Evolutionary conservation across 768 basidiomycete genomes (phyloP).

Genomic region (Terana coerulea): DNA sequence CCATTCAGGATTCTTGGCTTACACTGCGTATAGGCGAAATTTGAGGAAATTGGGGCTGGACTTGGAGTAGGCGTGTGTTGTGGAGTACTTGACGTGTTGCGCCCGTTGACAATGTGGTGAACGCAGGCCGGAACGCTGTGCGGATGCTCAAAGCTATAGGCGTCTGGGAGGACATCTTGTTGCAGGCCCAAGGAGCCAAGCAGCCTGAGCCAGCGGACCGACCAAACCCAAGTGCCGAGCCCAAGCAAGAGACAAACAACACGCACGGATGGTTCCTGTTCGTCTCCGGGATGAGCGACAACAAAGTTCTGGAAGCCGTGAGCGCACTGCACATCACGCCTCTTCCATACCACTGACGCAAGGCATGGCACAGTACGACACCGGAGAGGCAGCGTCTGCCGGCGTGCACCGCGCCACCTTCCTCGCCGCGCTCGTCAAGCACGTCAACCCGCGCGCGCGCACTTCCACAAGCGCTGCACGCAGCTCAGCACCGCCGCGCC

Average conservation of each 20-base stretch:
- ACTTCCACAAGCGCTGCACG: constrained; percentile 48
- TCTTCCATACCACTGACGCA: neutral
- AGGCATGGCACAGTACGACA: neutral
- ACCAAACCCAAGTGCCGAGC: neutral
- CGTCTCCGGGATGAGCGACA: constrained; percentile 1
- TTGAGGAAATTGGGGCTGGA: constrained; percentile 11
- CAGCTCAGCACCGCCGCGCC: neutral
- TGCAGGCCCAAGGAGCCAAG: neutral
- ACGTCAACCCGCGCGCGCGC: constrained; percentile 38
- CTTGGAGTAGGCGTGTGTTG: constrained; percentile 3
- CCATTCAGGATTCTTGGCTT: neutral
- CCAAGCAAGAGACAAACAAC: no score
- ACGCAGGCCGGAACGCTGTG: constrained; percentile 3
- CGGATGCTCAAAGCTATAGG: constrained; percentile 1
- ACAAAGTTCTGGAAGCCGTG: constrained; percentile 8
- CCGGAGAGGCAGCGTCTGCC: neutral
- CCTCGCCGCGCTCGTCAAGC: constrained; percentile 42
- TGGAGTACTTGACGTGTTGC: neutral
- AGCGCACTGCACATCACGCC: neutral
- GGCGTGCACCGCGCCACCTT: constrained; percentile 28
- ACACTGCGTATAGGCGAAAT: constrained; percentile 4
- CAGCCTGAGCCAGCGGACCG: no score
- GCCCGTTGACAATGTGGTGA: neutral
- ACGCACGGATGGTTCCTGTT: constrained; percentile 3
- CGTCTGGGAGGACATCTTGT: constrained; percentile 3